phyloP scores from a whole-genome alignment of 495 filamentous ascomycete species.

The Neurospora tetrasperma region DNA sequence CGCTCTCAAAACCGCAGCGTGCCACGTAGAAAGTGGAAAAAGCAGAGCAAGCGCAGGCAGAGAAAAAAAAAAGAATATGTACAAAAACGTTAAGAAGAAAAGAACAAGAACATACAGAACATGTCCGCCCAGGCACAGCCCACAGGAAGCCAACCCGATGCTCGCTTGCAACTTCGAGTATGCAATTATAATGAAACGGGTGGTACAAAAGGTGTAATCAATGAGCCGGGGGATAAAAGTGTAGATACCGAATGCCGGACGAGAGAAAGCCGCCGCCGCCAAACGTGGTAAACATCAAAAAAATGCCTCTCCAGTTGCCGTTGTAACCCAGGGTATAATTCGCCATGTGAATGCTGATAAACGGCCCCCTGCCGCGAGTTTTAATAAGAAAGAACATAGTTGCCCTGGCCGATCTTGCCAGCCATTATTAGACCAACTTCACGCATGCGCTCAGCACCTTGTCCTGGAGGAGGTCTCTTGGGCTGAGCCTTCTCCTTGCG shows the following conservation, averaged over 20 bases:
- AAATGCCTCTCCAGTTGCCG: constrained; percentile 17
- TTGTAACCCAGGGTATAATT: constrained; percentile 7
- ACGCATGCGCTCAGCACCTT: constrained; percentile 87
- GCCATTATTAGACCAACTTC: constrained; percentile 84
- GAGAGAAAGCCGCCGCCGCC: neutral
- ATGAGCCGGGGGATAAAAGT: neutral
- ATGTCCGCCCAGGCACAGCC: neutral
- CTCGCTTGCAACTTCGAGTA: neutral
- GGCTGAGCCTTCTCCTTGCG: constrained; percentile 39
- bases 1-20: neutral
- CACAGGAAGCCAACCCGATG: neutral
- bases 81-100: neutral
- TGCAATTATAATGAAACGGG: neutral
- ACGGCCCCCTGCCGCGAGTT: constrained; percentile 15
- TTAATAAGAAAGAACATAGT: constrained; percentile 75
- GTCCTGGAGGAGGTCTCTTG: constrained; percentile 56
- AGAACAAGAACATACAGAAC: neutral
- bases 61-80: neutral
- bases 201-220: neutral
- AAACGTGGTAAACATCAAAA: constrained; percentile 15
- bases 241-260: neutral
- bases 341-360: constrained; percentile 21
- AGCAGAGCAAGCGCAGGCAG: neutral
- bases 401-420: constrained; percentile 62
- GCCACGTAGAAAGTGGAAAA: neutral